These are phyloP conservation scores for Triticum monococcum DNA, from an alignment of 176 grass and related monocot genomes.

Conservation along the genomic window DNA sequence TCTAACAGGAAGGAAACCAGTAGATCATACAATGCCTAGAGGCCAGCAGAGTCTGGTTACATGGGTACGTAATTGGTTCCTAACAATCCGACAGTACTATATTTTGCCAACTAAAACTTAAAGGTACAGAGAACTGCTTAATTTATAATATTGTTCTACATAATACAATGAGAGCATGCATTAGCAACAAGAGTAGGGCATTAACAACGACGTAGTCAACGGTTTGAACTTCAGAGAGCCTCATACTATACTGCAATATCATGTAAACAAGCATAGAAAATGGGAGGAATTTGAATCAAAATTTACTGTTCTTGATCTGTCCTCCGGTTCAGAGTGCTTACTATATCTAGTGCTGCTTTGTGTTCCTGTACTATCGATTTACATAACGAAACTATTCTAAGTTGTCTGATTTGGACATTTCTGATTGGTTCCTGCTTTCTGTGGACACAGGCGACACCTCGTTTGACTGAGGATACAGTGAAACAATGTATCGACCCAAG, in stretches of 20 bases:
- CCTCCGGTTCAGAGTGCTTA: not conserved
- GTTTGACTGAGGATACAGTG: constrained; percentile 78
- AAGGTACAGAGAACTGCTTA: not conserved
- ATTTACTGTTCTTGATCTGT: not conserved
- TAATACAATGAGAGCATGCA: not conserved
- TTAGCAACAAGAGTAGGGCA: not conserved
- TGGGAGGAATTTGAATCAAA: not conserved
- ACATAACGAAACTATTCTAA: not conserved
- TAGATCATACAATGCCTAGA: constrained; percentile 94
- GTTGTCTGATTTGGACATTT: not conserved
- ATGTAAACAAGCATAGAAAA: not conserved
- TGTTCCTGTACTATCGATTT: not conserved
- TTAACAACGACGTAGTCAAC: not conserved
- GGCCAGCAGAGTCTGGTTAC: constrained; percentile 94
- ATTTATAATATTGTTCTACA: constrained; percentile 2
- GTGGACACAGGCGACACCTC: constrained; percentile 61
- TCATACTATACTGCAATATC: not conserved
- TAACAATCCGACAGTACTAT: not conserved
- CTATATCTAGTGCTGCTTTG: not conserved
- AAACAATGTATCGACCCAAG: constrained; percentile 86
- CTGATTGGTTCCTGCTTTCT: not conserved
- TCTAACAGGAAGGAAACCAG: constrained; percentile 88
- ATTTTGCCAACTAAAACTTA: constrained; percentile 8
- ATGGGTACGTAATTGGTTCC: constrained; percentile 65
- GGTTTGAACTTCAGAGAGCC: constrained; percentile 1